Conservation (phyloP, 192 early-diverging fungal species). For the Podila epigama region DNA sequence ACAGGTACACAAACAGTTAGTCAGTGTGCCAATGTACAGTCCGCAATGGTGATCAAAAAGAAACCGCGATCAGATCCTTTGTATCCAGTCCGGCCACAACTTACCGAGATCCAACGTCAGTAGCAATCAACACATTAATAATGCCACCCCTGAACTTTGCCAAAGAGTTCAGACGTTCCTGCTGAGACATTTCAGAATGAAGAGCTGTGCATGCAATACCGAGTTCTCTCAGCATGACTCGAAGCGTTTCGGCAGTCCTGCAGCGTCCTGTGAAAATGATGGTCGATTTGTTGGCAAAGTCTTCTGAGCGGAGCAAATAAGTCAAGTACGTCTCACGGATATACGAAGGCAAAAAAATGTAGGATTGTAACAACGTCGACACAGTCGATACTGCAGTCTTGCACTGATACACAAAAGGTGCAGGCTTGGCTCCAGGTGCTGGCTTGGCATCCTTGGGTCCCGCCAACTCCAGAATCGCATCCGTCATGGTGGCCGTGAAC, state of each 20-base stretch:
- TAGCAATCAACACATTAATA: conserved; percentile 90
- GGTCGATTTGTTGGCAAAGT: conserved; percentile 77
- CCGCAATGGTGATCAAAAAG: not conserved
- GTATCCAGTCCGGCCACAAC: no score
- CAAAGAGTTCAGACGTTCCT: conserved; percentile 87
- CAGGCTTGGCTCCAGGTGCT: conserved; percentile 11
- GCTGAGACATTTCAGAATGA: conserved; percentile 94
- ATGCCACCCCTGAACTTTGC: conserved; percentile 92
- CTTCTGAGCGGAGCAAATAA: conserved; percentile 75
- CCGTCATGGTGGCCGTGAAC: conserved; percentile 97
- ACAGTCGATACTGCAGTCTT: conserved; percentile 74
- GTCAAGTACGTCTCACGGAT: conserved; percentile 90
- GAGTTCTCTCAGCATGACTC: conserved; percentile 90
- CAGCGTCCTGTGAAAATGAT: conserved; percentile 95
- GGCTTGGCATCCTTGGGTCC: conserved; percentile 38
- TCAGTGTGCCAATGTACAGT: no score
- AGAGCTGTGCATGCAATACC: conserved; percentile 89
- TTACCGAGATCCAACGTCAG: conserved; percentile 95
- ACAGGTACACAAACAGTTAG: no score
- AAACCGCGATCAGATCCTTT: no score
- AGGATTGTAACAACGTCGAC: conserved; percentile 84
- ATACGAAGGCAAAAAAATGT: conserved; percentile 92
- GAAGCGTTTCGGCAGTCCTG: conserved; percentile 82
- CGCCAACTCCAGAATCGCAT: conserved; percentile 79
- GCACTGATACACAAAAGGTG: conserved; percentile 64